Percentiles rank a stretch among this genome's conserved stretches.
Evolutionary conservation across 768 basidiomycete genomes (phyloP).

Genomic region (Amanita polypyramis): DNA sequence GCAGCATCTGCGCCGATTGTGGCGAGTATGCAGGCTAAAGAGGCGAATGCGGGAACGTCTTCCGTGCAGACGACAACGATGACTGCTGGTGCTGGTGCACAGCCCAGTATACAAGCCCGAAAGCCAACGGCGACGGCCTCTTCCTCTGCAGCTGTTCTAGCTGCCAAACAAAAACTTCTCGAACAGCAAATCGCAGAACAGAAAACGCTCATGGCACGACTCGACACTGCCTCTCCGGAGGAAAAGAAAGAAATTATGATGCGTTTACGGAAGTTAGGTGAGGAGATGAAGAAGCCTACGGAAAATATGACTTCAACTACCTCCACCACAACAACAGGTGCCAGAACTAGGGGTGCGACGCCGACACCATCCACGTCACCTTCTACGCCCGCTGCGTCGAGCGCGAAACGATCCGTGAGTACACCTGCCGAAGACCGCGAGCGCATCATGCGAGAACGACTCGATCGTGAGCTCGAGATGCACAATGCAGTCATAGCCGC

Average conservation of each 20-base stretch:
- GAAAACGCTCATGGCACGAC: conserved; percentile 68
- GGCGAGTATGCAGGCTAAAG: conserved; percentile 44
- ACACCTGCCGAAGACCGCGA: conserved; percentile 30
- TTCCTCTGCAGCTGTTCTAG: conserved; percentile 33
- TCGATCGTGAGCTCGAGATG: conserved; percentile 81
- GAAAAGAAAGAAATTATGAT: conserved; percentile 78
- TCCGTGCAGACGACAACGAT: conserved; percentile 17
- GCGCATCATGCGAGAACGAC: conserved; percentile 47
- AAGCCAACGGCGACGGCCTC: conserved; percentile 11
- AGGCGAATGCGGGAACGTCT: conserved; percentile 12
- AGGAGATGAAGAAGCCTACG: conserved; percentile 58
- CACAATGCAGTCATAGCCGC: conserved; percentile 30
- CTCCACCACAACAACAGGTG: conserved; percentile 2
- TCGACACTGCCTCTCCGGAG: conserved; percentile 50
- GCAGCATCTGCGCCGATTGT: conserved; percentile 74
- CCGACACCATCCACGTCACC: conserved; percentile 12
- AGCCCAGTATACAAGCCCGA: conserved; percentile 7
- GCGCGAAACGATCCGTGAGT: conserved; percentile 12
- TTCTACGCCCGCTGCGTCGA: conserved; percentile 15
- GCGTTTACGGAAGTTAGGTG: conserved; percentile 61
- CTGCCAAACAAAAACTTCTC: conserved; percentile 63
- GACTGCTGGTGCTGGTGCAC: neutral
- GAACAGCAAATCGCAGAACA: conserved; percentile 85
- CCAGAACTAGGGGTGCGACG: conserved; percentile 19
- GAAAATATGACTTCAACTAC: conserved; percentile 8